phyloP scores from a whole-genome alignment of 345 rosid genomes.

The Salix suchowensis region DNA sequence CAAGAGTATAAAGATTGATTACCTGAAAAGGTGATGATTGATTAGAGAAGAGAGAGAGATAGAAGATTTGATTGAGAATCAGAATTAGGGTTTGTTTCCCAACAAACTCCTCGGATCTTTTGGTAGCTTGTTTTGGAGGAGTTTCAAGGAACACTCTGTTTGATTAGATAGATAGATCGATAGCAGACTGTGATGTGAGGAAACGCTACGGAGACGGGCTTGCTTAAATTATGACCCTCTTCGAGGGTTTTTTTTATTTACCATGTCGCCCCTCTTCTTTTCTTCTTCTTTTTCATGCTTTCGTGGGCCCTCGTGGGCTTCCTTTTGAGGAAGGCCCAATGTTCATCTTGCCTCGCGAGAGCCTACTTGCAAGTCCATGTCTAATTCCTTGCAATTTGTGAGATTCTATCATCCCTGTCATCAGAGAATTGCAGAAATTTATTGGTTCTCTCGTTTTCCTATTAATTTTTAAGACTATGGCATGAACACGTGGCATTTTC shows the following conservation, averaged over 20 bases:
- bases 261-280: no score
- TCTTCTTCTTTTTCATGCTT: no score
- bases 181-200: no score
- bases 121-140: background rate
- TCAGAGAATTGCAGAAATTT: no score
- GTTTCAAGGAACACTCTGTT: background rate
- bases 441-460: no score
- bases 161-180: background rate
- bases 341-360: no score
- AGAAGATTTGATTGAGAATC: background rate
- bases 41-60: background rate
- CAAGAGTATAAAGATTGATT: background rate
- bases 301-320: background rate
- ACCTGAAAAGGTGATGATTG: background rate
- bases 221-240: background rate
- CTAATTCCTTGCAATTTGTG: no score
- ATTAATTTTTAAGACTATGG: no score
- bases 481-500: no score
- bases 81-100: background rate
- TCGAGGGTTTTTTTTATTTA: background rate
- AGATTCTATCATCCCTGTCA: no score
- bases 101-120: constrained; percentile 4
- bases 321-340: background rate
- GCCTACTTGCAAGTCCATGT: no score
- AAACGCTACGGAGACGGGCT: background rate